Conservation (phyloP, 106 monocot genomes). For the Vanilla planifolia region DNA sequence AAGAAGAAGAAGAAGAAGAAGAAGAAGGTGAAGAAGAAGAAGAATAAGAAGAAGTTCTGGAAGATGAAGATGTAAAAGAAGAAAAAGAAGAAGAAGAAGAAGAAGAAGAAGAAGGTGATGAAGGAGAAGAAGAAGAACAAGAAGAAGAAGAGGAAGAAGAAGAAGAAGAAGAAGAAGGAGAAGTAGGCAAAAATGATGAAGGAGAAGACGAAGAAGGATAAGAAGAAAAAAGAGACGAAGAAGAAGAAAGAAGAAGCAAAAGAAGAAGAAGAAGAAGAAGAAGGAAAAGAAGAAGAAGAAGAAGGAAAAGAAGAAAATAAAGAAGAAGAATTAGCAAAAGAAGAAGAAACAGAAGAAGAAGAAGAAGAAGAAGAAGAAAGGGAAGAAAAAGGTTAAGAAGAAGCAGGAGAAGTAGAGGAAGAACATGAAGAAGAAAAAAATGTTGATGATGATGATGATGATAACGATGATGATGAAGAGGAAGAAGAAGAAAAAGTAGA, state of each 20-base stretch:
- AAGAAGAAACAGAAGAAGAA: no score
- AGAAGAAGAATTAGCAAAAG: no score
- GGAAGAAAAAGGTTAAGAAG: no score
- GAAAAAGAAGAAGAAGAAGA: neutral
- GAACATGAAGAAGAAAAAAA: neutral
- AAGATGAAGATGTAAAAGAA: no score
- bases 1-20: neutral
- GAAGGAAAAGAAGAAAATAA: neutral
- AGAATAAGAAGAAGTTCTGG: no score
- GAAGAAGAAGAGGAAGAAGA: neutral
- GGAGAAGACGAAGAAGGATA: no score
- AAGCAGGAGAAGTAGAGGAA: neutral
- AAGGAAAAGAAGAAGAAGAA: neutral
- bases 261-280: neutral
- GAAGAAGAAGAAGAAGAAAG: no score
- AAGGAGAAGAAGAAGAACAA: no score
- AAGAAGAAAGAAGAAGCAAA: no score
- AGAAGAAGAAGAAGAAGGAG: neutral
- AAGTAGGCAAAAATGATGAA: no score
- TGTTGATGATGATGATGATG: neutral
- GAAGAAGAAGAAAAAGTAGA: neutral
- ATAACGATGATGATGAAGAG: neutral
- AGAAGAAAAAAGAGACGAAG: no score
- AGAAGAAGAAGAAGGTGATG: neutral
- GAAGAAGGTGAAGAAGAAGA: neutral